phyloP scores from a whole-genome alignment of 2,329 filamentous ascomycete genomes.

The Venturia asperata region DNA sequence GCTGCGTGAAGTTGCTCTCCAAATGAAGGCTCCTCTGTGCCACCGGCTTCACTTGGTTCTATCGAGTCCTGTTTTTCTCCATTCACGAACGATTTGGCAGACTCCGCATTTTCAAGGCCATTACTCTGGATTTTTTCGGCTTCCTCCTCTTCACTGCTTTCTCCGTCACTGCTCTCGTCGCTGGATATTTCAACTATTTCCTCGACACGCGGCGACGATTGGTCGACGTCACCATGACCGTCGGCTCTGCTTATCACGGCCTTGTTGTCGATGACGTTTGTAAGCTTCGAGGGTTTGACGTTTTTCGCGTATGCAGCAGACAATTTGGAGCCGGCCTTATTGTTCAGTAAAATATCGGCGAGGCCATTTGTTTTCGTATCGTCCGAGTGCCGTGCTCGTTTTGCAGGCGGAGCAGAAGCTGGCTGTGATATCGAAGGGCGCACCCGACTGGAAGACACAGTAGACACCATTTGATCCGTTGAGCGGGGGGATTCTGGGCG shows the following conservation, averaged over 20 bases:
- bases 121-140: conserved; percentile 26
- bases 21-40: conserved; percentile 61
- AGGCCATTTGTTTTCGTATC: conserved; percentile 27
- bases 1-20: conserved; percentile 67
- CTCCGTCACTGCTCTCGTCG: conserved; percentile 30
- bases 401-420: conserved; percentile 17
- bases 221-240: conserved; percentile 36
- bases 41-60: conserved; percentile 29
- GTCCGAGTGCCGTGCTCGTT: conserved; percentile 21
- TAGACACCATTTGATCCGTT: not conserved
- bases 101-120: conserved; percentile 23
- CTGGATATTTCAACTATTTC: conserved; percentile 45
- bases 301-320: conserved; percentile 47
- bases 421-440: conserved; percentile 11
- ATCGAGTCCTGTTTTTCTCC: conserved; percentile 22
- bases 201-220: conserved; percentile 24
- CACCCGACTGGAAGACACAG: not conserved
- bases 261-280: conserved; percentile 51
- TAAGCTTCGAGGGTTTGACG: conserved; percentile 43
- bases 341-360: conserved; percentile 27
- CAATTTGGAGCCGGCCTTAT: conserved; percentile 31
- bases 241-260: conserved; percentile 46
- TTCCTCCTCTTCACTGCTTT: conserved; percentile 25
- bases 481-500: not conserved
- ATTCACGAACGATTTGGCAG: conserved; percentile 27